These are phyloP conservation scores for Alternaria alternata DNA, from an alignment of 2,329 filamentous ascomycete species.

Conservation along the genomic window DNA sequence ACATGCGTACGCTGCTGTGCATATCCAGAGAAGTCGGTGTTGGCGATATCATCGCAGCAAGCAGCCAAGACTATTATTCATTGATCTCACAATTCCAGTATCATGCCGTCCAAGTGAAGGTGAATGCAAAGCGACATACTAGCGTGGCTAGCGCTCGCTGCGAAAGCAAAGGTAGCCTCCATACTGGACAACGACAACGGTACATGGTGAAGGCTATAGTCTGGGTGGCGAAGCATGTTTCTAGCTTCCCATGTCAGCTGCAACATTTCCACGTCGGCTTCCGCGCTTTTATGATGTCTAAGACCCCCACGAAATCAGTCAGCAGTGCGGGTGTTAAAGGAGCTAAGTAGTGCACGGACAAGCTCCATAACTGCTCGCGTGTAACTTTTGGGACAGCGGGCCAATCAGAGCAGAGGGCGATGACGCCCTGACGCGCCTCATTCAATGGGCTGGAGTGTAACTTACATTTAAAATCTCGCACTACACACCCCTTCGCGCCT, in stretches of 20 bases:
- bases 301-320: constrained; percentile 21
- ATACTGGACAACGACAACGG: neutral
- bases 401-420: constrained; percentile 22
- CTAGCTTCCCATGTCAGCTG: neutral
- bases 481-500: constrained; percentile 6
- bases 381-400: constrained; percentile 18
- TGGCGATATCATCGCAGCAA: neutral
- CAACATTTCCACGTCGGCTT: neutral
- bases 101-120: constrained; percentile 20
- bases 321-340: constrained; percentile 9
- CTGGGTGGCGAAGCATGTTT: neutral
- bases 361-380: constrained; percentile 25
- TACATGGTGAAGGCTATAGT: neutral
- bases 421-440: constrained; percentile 24
- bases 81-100: neutral
- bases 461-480: constrained; percentile 22
- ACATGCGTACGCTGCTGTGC: neutral
- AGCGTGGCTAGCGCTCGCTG: neutral
- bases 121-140: neutral
- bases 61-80: neutral
- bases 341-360: constrained; percentile 20
- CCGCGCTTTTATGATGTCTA: constrained; percentile 2
- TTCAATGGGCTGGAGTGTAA: constrained; percentile 19
- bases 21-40: neutral
- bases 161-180: constrained; percentile 19